Conservation (phyloP, 73 alveolate genomes). For the Paraurostyla sp. region DNA sequence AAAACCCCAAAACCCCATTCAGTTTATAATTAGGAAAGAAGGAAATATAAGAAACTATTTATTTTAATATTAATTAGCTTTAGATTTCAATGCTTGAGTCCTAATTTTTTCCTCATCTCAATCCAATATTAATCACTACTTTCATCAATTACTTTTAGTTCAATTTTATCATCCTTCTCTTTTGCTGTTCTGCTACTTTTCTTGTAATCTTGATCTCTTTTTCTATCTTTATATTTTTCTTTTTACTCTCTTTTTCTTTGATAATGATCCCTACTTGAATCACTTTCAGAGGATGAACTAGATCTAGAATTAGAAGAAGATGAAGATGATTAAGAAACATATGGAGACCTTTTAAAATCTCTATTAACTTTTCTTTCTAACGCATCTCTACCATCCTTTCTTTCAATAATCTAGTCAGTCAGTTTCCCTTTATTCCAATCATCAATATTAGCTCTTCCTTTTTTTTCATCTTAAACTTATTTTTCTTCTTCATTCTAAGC, state of each 20-base stretch:
- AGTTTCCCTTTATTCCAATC: constrained; percentile 45
- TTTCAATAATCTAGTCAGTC: background rate
- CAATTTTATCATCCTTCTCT: constrained; percentile 49
- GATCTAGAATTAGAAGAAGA: background rate
- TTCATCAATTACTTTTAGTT: constrained; percentile 72
- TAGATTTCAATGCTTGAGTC: constrained; percentile 34
- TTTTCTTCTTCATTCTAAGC: constrained; percentile 54
- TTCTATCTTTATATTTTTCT: constrained; percentile 60
- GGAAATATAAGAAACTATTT: background rate
- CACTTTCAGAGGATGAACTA: background rate
- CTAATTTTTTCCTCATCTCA: constrained; percentile 83
- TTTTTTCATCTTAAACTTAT: background rate
- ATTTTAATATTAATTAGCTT: background rate
- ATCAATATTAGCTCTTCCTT: constrained; percentile 2
- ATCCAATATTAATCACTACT: constrained; percentile 85
- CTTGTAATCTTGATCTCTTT: constrained; percentile 62
- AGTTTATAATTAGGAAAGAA: no score
- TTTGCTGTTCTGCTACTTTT: constrained; percentile 28
- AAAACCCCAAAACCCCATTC: no score
- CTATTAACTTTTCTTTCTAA: background rate
- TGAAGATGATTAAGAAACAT: background rate
- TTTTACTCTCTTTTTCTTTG: constrained; percentile 78
- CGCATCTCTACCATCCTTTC: background rate
- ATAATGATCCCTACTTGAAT: constrained; percentile 42
- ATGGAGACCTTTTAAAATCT: background rate